Evolutionary conservation across 2,329 filamentous ascomycete species (phyloP), one percentile per base, ranked within the genome.

Genomic region (Epichloe sylvatica): DNA sequence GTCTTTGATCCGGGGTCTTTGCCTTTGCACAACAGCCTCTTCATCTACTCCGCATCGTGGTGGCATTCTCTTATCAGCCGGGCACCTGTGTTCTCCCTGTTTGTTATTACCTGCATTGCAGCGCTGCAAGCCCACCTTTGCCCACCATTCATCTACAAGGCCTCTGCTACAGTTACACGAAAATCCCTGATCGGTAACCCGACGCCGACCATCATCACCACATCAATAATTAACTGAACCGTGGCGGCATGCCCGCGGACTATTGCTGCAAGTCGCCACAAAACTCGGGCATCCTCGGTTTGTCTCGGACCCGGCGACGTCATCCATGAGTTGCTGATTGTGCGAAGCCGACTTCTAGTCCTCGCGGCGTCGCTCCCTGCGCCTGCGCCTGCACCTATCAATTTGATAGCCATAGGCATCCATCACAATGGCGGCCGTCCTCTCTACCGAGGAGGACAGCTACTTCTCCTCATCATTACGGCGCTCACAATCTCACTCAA

Each of bases 401-500:
- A 9, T 25, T 47, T 37, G 23, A 8, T 17, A 23, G 23, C 42
- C 11, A 21, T 13, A 19, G 33, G 9, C 52, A 42, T 37, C 13
- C 23, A 50, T 45, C 58, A 64, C 55, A 52, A 80, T 80, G 76
- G 76, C 76, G 38, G 73, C 77, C 55, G 75, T 78, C 56, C 65
- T 80, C 52, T 61, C 71, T 41, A 73, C 76, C 15, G 78, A 81
- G 58, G 78, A 82, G 58, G 73, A 67, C 54, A 69, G 68, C 57
- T 76, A 75, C 61, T 82, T 81, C 63, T 69, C 70, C 42, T 65
- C 75, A 15, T 70, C 74, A 45, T 63, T 82, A 56, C 74, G 73
- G 54, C 75, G 79, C 52, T 81, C 79, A 12, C 76, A 80, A 54
- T 82, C 79, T 3, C 76, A 80, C 56, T 70, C 74, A 46, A 78